phyloP scores from a whole-genome alignment of 352 stramenopile species.

The Elongisporangium anandrum region DNA sequence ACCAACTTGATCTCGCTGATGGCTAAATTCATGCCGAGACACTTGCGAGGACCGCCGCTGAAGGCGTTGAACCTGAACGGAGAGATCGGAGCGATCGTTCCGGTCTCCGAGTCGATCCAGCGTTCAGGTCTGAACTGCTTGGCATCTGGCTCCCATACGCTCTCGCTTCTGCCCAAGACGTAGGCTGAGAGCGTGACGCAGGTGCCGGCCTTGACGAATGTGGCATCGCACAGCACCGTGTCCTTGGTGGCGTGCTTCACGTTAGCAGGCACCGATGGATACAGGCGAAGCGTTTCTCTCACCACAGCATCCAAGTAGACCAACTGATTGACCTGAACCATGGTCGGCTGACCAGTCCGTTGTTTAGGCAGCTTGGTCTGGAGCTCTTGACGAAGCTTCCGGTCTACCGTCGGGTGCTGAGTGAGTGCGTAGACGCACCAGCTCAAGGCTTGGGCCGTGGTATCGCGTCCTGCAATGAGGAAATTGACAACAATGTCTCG shows the following conservation, averaged over 20 bases:
- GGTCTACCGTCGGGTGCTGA: slow-evolving; percentile 42
- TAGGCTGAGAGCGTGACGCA: slow-evolving; percentile 25
- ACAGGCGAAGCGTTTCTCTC: slow-evolving; percentile 61
- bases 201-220: slow-evolving; percentile 21
- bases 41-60: slow-evolving; percentile 46
- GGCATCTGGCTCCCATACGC: slow-evolving; percentile 41
- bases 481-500: slow-evolving; percentile 80
- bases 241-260: slow-evolving; percentile 33
- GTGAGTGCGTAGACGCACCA: slow-evolving; percentile 81
- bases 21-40: slow-evolving; percentile 48
- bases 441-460: slow-evolving; percentile 57
- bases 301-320: slow-evolving; percentile 60
- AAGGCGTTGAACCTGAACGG: slow-evolving; percentile 58
- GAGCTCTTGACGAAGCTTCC: slow-evolving; percentile 40
- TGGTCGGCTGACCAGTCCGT: slow-evolving; percentile 14
- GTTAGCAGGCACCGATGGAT: slow-evolving; percentile 53
- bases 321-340: slow-evolving; percentile 40
- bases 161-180: slow-evolving; percentile 31
- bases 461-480: slow-evolving; percentile 70
- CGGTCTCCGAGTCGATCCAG: slow-evolving; percentile 35
- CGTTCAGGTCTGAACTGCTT: slow-evolving; percentile 49
- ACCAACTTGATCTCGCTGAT: slow-evolving; percentile 61
- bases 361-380: slow-evolving; percentile 22
- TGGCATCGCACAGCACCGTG: slow-evolving; percentile 42
- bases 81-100: slow-evolving; percentile 26